Conservation (phyloP, 768 basidiomycete genomes). For the Russula foetens region DNA sequence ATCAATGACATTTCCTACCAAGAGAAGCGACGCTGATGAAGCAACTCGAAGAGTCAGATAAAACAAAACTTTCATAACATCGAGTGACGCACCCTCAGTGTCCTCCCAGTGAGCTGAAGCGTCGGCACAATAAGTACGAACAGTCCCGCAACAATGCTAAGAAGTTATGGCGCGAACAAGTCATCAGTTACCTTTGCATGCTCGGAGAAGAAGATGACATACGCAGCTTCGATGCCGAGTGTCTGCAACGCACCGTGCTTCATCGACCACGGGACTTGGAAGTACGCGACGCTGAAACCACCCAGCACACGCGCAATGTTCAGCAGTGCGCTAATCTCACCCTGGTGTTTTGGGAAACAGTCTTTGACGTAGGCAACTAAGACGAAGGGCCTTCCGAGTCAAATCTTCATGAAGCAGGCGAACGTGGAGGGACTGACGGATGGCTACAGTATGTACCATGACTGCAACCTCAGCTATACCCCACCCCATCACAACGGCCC, state of each 20-base stretch:
- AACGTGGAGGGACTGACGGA: constrained; percentile 36
- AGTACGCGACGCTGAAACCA: constrained; percentile 59
- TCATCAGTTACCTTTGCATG: not conserved
- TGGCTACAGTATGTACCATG: constrained; percentile 55
- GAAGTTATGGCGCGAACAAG: not conserved
- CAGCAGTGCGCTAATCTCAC: constrained; percentile 55
- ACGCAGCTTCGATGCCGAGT: constrained; percentile 57
- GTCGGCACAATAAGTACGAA: constrained; percentile 46
- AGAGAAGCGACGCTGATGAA: constrained; percentile 11
- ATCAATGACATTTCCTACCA: too few species aligned
- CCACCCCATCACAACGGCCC: constrained; percentile 58
- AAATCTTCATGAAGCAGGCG: constrained; percentile 12
- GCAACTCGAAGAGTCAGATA: not conserved
- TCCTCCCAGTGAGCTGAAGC: constrained; percentile 41
- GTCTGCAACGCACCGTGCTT: constrained; percentile 54
- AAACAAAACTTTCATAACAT: too few species aligned
- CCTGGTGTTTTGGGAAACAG: constrained; percentile 42
- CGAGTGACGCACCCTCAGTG: constrained; percentile 35
- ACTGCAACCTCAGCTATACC: constrained; percentile 48
- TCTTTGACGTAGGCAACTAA: constrained; percentile 43
- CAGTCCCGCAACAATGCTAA: constrained; percentile 40
- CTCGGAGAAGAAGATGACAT: constrained; percentile 23
- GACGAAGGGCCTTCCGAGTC: constrained; percentile 4
- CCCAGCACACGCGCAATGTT: constrained; percentile 51
- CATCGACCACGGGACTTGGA: constrained; percentile 56